A percentile compares a stretch with the other conserved stretches of the same genome.
Evolutionary conservation across 2,329 filamentous ascomycete species (phyloP).

Genomic region (Epichloe sibirici): DNA sequence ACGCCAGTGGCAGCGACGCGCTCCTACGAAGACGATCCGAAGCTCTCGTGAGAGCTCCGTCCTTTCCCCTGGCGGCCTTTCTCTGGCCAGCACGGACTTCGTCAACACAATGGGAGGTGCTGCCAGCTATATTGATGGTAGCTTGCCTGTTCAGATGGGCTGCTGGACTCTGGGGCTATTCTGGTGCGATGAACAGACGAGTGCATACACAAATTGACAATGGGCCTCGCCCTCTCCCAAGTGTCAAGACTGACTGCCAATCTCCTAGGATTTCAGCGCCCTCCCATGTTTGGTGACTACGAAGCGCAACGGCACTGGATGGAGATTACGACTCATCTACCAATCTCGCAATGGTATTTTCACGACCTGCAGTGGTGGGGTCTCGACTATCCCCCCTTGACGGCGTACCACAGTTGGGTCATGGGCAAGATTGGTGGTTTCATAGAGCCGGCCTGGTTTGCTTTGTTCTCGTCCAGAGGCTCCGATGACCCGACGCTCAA

Average conservation of each 20-base stretch:
- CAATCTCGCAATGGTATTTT: conserved; percentile 93
- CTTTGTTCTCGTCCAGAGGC: conserved; percentile 69
- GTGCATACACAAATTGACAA: not conserved
- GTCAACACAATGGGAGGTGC: conserved; percentile 79
- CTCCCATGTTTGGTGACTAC: conserved; percentile 93
- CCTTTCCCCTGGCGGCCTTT: conserved; percentile 87
- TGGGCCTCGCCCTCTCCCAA: not conserved
- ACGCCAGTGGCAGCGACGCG: conserved; percentile 28
- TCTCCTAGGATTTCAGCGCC: conserved; percentile 56
- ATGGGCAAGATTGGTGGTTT: conserved; percentile 71
- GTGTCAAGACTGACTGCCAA: not conserved
- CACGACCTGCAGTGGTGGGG: conserved; percentile 97
- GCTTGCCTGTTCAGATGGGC: conserved; percentile 92
- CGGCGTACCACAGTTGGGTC: conserved; percentile 97
- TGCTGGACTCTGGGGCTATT: conserved; percentile 88
- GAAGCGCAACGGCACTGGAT: conserved; percentile 98
- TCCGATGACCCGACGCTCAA: conserved; percentile 70
- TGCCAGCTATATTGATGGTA: conserved; percentile 79
- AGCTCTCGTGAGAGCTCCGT: conserved; percentile 45
- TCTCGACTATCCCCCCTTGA: conserved; percentile 91
- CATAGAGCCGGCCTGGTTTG: conserved; percentile 80
- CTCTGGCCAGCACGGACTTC: conserved; percentile 82
- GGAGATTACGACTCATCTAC: conserved; percentile 84
- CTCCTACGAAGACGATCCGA: conserved; percentile 21
- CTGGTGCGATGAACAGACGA: conserved; percentile 41